These are phyloP conservation scores for Fusarium illudens DNA, from an alignment of 2,329 filamentous ascomycete species.

Conservation along the genomic window DNA sequence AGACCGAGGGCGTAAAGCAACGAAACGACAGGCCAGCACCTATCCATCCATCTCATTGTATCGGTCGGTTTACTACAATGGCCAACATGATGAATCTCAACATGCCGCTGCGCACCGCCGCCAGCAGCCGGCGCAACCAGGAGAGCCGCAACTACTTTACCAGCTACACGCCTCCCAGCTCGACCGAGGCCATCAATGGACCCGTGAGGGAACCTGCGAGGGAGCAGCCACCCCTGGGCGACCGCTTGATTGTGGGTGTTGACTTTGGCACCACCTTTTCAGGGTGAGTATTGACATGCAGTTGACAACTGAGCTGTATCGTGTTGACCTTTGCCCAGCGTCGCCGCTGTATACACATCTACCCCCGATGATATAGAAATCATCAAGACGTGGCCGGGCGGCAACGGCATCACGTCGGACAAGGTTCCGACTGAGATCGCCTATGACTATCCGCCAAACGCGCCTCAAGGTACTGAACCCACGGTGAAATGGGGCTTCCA, in stretches of 20 bases:
- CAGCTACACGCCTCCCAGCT: slow-evolving; percentile 62
- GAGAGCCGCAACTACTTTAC: slow-evolving; percentile 66
- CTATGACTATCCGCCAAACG: slow-evolving; percentile 55
- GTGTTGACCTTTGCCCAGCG: slow-evolving; percentile 45
- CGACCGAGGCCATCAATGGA: slow-evolving; percentile 70
- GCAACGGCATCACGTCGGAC: slow-evolving; percentile 86
- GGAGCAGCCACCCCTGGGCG: slow-evolving; percentile 61
- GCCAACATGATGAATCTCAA: slow-evolving; percentile 57
- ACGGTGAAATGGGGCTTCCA: slow-evolving; percentile 82
- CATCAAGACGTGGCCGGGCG: slow-evolving; percentile 85
- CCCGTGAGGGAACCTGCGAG: slow-evolving; percentile 64
- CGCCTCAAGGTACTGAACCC: slow-evolving; percentile 51
- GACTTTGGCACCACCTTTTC: slow-evolving; percentile 89
- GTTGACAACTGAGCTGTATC: neutral
- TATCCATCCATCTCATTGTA: neutral
- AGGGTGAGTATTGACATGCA: slow-evolving; percentile 60
- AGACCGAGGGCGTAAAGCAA: slow-evolving; percentile 2
- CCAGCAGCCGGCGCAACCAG: slow-evolving; percentile 60
- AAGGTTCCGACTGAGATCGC: slow-evolving; percentile 86
- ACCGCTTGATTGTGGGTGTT: slow-evolving; percentile 78
- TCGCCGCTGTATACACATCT: slow-evolving; percentile 77
- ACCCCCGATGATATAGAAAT: slow-evolving; percentile 83
- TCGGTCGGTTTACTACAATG: neutral
- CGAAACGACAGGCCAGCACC: neutral
- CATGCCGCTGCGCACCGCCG: slow-evolving; percentile 57